Conservation (phyloP, 1,284 basidiomycete species). For the Phlebopus sp. region DNA sequence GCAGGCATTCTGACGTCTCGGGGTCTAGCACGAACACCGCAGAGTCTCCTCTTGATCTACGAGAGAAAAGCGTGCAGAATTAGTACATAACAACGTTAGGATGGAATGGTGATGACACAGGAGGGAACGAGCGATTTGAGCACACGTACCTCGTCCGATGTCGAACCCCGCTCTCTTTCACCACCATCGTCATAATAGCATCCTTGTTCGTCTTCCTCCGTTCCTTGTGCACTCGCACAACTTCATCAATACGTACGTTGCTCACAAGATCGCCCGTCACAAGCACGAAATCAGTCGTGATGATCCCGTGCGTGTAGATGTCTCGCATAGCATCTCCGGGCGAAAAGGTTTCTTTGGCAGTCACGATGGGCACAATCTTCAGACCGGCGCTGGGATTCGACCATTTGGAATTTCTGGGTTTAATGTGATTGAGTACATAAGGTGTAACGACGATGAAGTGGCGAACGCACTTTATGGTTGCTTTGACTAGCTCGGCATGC, state of each 20-base stretch:
- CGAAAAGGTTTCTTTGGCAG: constrained; percentile 84
- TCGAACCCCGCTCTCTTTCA: constrained; percentile 70
- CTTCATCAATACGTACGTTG: constrained; percentile 87
- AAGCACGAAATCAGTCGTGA: constrained; percentile 92
- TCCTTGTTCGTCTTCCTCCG: constrained; percentile 86
- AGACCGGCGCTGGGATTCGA: constrained; percentile 72
- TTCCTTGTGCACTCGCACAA: constrained; percentile 87
- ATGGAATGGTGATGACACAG: not conserved
- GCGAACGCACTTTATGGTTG: constrained; percentile 69
- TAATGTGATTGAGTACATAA: constrained; percentile 2
- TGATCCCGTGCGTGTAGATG: constrained; percentile 90
- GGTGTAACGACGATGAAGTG: constrained; percentile 9
- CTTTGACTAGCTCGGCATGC: constrained; percentile 80
- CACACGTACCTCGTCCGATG: constrained; percentile 70
- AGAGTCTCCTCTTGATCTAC: constrained; percentile 65
- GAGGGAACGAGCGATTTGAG: not conserved
- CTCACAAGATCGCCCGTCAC: constrained; percentile 94
- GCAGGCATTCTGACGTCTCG: constrained; percentile 73
- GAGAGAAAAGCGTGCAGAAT: constrained; percentile 6
- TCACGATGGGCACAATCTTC: constrained; percentile 86
- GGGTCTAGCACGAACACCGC: constrained; percentile 74
- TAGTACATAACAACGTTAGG: not conserved
- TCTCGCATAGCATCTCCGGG: constrained; percentile 96
- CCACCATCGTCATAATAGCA: constrained; percentile 94
- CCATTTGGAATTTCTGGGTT: constrained; percentile 73